phyloP scores from a whole-genome alignment of 192 early-diverging fungal genomes.

The Allomyces arbusculus region DNA sequence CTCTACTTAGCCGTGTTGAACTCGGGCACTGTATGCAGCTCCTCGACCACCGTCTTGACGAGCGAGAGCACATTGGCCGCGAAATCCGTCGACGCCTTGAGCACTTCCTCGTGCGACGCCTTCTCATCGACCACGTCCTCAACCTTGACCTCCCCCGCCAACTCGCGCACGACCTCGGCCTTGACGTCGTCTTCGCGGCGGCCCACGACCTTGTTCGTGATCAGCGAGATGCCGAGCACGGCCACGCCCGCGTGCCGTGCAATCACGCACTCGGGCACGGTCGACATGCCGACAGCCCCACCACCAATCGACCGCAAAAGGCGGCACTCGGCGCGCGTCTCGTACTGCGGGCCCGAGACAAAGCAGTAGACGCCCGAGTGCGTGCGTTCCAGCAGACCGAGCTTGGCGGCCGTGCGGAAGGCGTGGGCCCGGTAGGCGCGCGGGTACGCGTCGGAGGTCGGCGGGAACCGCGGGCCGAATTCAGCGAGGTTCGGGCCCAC shows the following conservation, averaged over 20 bases:
- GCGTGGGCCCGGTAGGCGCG: conserved; percentile 50
- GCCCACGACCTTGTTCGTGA: conserved; percentile 48
- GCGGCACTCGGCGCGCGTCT: conserved; percentile 64
- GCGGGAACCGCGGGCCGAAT: conserved; percentile 74
- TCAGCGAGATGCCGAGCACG: conserved; percentile 55
- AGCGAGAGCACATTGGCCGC: conserved; percentile 34
- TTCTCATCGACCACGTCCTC: conserved; percentile 17
- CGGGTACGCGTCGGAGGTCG: conserved; percentile 68
- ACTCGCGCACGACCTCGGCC: conserved; percentile 6
- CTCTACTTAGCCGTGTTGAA: no score
- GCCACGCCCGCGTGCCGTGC: conserved; percentile 64
- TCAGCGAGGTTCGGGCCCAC: conserved; percentile 60
- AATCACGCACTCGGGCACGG: conserved; percentile 71
- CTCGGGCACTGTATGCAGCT: background rate
- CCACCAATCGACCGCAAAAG: conserved; percentile 46
- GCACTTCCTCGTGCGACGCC: conserved; percentile 49
- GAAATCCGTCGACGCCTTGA: conserved; percentile 30
- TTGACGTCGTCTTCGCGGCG: conserved; percentile 20
- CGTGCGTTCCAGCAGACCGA: conserved; percentile 23
- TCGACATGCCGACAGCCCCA: conserved; percentile 76
- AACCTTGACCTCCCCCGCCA: conserved; percentile 5
- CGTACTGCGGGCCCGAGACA: conserved; percentile 80
- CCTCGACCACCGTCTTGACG: conserved; percentile 23
- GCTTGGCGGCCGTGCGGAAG: conserved; percentile 32
- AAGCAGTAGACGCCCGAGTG: conserved; percentile 65